Percentiles rank a stretch among this genome's conserved stretches.
Evolutionary conservation across 768 basidiomycete genomes (phyloP).

Genomic region (Favolaschia claudopus): DNA sequence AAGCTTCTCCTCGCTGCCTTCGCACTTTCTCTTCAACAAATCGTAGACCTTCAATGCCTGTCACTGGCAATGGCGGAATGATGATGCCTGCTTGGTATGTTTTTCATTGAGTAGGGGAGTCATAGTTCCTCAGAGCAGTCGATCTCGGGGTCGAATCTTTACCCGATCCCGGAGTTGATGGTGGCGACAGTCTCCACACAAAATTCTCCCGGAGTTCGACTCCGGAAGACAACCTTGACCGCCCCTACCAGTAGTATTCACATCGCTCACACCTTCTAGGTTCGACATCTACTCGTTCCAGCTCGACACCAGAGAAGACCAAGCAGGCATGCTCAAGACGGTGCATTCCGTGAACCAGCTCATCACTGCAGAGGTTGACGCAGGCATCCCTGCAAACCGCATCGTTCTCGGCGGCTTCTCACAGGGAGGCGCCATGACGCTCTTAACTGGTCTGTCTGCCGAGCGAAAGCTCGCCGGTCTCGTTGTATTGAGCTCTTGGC

Average conservation of each 20-base stretch:
- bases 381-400: constrained; percentile 70
- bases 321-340: constrained; percentile 75
- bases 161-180: no score
- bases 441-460: constrained; percentile 76
- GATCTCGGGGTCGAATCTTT: not conserved
- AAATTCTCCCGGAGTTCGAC: no score
- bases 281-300: constrained; percentile 80
- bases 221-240: no score
- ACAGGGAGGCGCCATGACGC: constrained; percentile 82
- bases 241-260: not conserved
- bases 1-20: constrained; percentile 38
- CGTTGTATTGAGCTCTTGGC: constrained; percentile 79
- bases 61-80: constrained; percentile 80
- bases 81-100: constrained; percentile 79
- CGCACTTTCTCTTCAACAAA: constrained; percentile 26
- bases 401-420: constrained; percentile 91
- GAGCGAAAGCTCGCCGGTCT: constrained; percentile 77
- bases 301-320: constrained; percentile 72
- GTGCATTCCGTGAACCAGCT: constrained; percentile 68
- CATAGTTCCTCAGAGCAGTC: no score
- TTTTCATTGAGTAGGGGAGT: no score
- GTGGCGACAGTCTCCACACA: no score
- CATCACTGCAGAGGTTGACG: constrained; percentile 77
- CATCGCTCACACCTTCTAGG: constrained; percentile 49
- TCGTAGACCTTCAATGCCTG: constrained; percentile 59